Evolutionary conservation across 257 asterid species (phyloP).

Genomic region (Penstemon davidsonii): DNA sequence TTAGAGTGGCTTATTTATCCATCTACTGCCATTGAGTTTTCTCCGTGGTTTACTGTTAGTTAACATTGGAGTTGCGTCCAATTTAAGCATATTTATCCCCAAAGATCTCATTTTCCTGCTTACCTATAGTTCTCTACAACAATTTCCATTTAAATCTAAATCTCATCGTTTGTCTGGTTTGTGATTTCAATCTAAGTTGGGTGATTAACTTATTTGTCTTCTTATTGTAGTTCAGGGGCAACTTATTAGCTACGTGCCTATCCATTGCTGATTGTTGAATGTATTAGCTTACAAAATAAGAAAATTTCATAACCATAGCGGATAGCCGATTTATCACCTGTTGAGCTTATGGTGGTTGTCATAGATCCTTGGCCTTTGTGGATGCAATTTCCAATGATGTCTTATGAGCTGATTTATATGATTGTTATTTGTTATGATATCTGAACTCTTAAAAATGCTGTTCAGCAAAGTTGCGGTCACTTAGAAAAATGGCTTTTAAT

Average conservation of each 20-base stretch:
- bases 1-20: not conserved
- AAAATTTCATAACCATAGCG: conserved; percentile 1
- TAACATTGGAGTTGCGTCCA: not conserved
- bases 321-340: conserved; percentile 1
- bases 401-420: not conserved
- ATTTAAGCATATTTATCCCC: not conserved
- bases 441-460: no score
- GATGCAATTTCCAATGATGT: not conserved
- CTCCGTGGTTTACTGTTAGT: not conserved
- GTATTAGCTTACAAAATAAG: not conserved
- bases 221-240: not conserved
- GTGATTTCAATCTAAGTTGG: not conserved
- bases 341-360: not conserved
- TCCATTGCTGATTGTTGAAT: not conserved
- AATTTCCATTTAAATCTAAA: not conserved
- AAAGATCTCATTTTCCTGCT: not conserved
- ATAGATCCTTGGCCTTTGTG: conserved; percentile 8
- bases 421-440: not conserved
- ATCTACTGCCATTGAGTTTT: no score
- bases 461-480: not conserved
- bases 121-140: not conserved
- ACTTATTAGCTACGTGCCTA: not conserved
- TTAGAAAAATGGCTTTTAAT: not conserved
- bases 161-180: not conserved
- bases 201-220: not conserved